Conservation (phyloP, 768 basidiomycete genomes). For the Podaxis sp. region DNA sequence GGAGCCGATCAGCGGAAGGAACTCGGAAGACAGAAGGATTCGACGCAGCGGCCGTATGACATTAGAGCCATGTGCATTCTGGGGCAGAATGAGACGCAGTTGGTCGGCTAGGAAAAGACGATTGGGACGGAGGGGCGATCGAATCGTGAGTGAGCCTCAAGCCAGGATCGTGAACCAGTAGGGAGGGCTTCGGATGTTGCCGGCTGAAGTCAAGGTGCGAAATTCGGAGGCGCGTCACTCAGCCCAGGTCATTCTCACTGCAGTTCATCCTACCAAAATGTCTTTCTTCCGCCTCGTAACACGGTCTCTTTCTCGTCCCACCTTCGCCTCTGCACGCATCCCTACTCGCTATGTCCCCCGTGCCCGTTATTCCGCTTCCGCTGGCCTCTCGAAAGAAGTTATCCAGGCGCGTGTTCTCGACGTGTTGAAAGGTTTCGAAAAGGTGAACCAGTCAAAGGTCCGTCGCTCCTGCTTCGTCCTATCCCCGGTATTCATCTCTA, state of each 20-base stretch:
- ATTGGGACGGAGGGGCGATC: neutral
- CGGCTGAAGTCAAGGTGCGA: constrained; percentile 2
- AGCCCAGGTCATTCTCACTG: constrained; percentile 5
- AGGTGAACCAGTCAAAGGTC: constrained; percentile 78
- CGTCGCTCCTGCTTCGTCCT: constrained; percentile 5
- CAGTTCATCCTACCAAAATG: constrained; percentile 35
- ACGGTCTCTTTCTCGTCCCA: constrained; percentile 44
- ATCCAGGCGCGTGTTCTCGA: constrained; percentile 79
- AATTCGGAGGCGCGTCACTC: constrained; percentile 11
- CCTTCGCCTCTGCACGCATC: constrained; percentile 33
- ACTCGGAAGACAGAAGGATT: neutral
- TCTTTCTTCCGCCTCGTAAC: constrained; percentile 55
- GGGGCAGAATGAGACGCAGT: neutral
- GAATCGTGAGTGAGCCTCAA: neutral
- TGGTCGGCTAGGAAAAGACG: constrained; percentile 11
- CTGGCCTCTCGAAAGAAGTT: constrained; percentile 61
- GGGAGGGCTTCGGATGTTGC: constrained; percentile 11
- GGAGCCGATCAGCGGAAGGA: neutral
- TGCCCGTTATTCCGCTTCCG: constrained; percentile 64
- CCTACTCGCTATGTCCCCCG: constrained; percentile 40
- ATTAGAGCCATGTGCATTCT: neutral
- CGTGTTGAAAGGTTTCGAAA: constrained; percentile 86
- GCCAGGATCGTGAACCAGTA: constrained; percentile 5
- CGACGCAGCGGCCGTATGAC: neutral
- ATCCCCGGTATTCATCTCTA: neutral